Base-by-base conservation (phyloP, 176 grass and related monocot genomes). In the Carex kokanica region DNA sequence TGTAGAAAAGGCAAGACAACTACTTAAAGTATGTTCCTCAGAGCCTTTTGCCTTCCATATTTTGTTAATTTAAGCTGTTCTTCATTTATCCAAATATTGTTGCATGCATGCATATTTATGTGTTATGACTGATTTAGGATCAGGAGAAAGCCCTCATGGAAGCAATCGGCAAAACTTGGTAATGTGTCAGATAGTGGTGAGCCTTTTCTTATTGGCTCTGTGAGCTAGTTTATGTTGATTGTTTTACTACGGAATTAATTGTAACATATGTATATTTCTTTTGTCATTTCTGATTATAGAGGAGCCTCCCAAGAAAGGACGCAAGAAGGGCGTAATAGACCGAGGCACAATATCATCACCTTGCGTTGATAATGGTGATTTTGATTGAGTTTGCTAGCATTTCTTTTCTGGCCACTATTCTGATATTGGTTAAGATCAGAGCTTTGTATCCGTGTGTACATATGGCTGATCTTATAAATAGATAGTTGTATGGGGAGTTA, bases 81-180 rank as follows among this genome's bases (percentile, higher is more conserved):
- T 82, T 47, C 20, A 54, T 21, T 64, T 77, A 17, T 66, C 62
- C 45, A 49, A 49, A 49, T 49, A 49, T 49, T 49, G 45, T n/a
- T 18, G 59, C 69, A 87, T 70, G 70, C 13, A 75, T 84, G 14
- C 56, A 38, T 88, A 62, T 65, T 60, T 83, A 83, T 80, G 59
- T 64, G 36, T 62, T 21, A 18, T 74, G 24, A 31, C 51, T 83
- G 61, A 73, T 89, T 27, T 64, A 92, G 93, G 85, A 60, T 64
- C 93, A 92, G 10, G 93, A 95, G 64, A 92, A 79, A 51, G 74
- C 84, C 11, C 90, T 95, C 38, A 68, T 92, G 75, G 90, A 84
- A 82, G 93, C 90, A 27, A 82, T 92, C 18, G 53, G 29, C 78
- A 82, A n/a, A 78, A 53, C 86, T 95, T 66, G 89, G 67, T 59